phyloP scores from a whole-genome alignment of 768 basidiomycete genomes.

The Candolleomyces aberdarensis region DNA sequence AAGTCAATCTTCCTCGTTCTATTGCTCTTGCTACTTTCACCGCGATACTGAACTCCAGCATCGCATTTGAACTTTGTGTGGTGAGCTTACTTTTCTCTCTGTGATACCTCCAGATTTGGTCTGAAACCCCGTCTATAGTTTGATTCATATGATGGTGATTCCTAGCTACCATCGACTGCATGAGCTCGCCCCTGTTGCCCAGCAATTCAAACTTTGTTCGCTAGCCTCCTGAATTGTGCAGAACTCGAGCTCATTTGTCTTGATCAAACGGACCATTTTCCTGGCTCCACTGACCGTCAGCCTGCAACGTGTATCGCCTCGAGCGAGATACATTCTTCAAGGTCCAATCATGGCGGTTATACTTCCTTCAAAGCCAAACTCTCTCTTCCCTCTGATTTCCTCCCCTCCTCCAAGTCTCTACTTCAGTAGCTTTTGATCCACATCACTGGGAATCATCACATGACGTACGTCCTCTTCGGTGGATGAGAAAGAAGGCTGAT shows the following conservation, averaged over 20 bases:
- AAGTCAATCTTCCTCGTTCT: constrained; percentile 18
- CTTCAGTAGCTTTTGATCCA: not conserved
- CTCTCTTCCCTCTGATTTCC: not conserved
- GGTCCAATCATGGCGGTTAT: not conserved
- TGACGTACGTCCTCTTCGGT: constrained; percentile 3
- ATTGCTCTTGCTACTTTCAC: constrained; percentile 19
- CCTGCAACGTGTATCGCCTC: constrained; percentile 1
- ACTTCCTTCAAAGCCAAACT: not conserved
- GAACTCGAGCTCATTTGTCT: not conserved
- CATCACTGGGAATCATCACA: constrained; percentile 2
- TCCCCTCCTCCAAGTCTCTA: not conserved
- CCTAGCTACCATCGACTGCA: not conserved
- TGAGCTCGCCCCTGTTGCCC: not conserved
- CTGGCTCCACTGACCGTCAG: not conserved
- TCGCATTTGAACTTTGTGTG: constrained; percentile 23
- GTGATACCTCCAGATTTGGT: not conserved
- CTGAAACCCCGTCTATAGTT: constrained; percentile 1
- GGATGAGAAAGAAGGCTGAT: not conserved
- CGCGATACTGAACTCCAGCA: constrained; percentile 21
- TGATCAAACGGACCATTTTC: not conserved
- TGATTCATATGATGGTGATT: not conserved
- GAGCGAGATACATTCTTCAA: constrained; percentile 1
- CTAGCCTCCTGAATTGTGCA: not conserved
- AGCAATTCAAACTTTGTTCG: not conserved
- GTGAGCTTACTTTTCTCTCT: constrained; percentile 11